phyloP scores from a whole-genome alignment of 768 basidiomycete genomes.

The Naganishia friedmannii region DNA sequence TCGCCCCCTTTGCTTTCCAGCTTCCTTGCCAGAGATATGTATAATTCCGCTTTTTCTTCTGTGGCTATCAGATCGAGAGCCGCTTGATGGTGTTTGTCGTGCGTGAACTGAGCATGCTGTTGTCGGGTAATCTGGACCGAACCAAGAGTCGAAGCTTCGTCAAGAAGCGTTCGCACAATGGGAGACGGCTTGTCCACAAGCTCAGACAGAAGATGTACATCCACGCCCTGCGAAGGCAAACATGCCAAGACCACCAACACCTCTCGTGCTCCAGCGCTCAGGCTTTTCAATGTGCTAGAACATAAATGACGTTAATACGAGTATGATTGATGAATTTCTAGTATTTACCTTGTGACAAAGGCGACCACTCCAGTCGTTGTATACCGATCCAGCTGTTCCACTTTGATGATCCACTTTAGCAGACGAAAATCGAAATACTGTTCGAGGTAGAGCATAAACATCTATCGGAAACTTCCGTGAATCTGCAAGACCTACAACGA shows the following conservation, averaged over 20 bases:
- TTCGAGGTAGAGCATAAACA: no score
- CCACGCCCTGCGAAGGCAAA: slow-evolving; percentile 36
- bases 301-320: not conserved
- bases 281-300: slow-evolving; percentile 20
- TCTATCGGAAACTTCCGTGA: no score
- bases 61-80: slow-evolving; percentile 17
- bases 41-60: not conserved
- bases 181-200: slow-evolving; percentile 21
- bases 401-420: slow-evolving; percentile 22
- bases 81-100: slow-evolving; percentile 38
- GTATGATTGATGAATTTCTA: not conserved
- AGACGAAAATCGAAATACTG: slow-evolving; percentile 29
- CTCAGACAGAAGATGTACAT: slow-evolving; percentile 30
- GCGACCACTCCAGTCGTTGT: slow-evolving; percentile 19
- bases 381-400: slow-evolving; percentile 20
- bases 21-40: slow-evolving; percentile 4
- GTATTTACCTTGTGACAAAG: slow-evolving; percentile 21
- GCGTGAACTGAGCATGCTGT: slow-evolving; percentile 32
- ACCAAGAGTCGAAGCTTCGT: slow-evolving; percentile 27
- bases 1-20: slow-evolving; percentile 28
- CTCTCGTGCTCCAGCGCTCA: slow-evolving; percentile 29
- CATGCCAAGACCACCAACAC: slow-evolving; percentile 34
- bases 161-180: slow-evolving; percentile 8
- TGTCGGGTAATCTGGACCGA: slow-evolving; percentile 8
- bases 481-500: not conserved